A percentile compares a stretch with the other conserved stretches of the same genome.
phyloP scores from a whole-genome alignment of 345 rosid species.

The Noccaea bulbosa region DNA sequence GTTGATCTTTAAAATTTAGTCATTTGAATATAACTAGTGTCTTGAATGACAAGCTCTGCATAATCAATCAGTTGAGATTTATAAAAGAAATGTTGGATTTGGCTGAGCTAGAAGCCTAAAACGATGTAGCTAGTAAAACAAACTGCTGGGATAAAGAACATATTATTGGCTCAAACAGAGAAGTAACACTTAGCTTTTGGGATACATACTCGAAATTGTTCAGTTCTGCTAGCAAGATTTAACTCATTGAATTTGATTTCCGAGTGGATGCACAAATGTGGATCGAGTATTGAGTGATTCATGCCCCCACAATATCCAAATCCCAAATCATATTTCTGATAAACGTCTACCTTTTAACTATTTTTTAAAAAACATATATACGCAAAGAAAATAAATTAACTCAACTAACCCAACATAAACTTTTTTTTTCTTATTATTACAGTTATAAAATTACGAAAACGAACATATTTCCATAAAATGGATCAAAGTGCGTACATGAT shows the following conservation, averaged over 20 bases:
- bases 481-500: not conserved
- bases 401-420: constrained; percentile 7
- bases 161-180: not conserved
- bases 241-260: constrained; percentile 12
- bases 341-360: not conserved
- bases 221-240: constrained; percentile 14
- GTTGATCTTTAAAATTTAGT: not conserved
- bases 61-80: constrained; percentile 19
- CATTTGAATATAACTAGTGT: constrained; percentile 36
- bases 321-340: not conserved
- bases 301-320: constrained; percentile 16
- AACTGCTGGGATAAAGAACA: not conserved
- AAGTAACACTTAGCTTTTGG: constrained; percentile 14
- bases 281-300: constrained; percentile 18
- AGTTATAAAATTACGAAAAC: not conserved
- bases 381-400: constrained; percentile 7
- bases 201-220: constrained; percentile 2
- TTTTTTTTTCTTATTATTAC: not conserved
- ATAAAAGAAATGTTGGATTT: not conserved
- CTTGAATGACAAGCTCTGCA: constrained; percentile 22
- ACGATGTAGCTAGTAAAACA: not conserved
- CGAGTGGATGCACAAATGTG: constrained; percentile 30
- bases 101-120: not conserved
- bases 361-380: not conserved
- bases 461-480: not conserved